Percentiles rank a stretch among this genome's conserved stretches.
Evolutionary conservation across 352 stramenopile genomes (phyloP).

Genomic region (Phytopythium mirpurense): DNA sequence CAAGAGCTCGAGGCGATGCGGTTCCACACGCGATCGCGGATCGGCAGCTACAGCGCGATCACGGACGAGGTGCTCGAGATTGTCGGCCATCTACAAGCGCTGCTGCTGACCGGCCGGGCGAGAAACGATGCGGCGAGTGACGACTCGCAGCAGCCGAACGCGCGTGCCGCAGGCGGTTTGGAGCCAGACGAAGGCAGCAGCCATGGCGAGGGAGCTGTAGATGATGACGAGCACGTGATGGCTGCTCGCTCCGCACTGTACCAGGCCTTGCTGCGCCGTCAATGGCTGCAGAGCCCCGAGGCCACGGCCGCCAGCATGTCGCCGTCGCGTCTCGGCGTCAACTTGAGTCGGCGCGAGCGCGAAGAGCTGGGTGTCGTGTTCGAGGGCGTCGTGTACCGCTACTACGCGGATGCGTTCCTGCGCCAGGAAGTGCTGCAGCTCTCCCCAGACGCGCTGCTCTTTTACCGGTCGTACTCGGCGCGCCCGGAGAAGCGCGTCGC

Average conservation of each 20-base stretch:
- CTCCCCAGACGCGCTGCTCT: constrained; percentile 46
- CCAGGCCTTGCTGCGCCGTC: constrained; percentile 44
- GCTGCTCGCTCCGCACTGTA: constrained; percentile 55
- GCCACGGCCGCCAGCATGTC: constrained; percentile 36
- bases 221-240: constrained; percentile 17
- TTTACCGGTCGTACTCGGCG: constrained; percentile 65
- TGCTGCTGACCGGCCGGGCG: constrained; percentile 10
- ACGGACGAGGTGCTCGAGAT: constrained; percentile 42
- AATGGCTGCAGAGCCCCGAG: constrained; percentile 37
- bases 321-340: constrained; percentile 54
- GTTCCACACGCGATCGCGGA: constrained; percentile 64
- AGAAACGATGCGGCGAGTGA: constrained; percentile 1
- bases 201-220: constrained; percentile 4
- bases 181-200: not conserved
- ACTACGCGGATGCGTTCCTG: constrained; percentile 45
- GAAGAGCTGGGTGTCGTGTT: constrained; percentile 47
- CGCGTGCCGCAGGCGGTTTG: not conserved
- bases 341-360: constrained; percentile 54
- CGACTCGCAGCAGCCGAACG: not conserved
- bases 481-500: constrained; percentile 45
- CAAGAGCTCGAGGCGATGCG: constrained; percentile 20
- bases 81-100: constrained; percentile 26
- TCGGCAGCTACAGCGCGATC: constrained; percentile 75
- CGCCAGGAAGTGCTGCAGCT: constrained; percentile 74
- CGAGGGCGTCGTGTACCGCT: constrained; percentile 73